phyloP scores from a whole-genome alignment of 73 alveolate species.

The Tetrahymena malaccensis region DNA sequence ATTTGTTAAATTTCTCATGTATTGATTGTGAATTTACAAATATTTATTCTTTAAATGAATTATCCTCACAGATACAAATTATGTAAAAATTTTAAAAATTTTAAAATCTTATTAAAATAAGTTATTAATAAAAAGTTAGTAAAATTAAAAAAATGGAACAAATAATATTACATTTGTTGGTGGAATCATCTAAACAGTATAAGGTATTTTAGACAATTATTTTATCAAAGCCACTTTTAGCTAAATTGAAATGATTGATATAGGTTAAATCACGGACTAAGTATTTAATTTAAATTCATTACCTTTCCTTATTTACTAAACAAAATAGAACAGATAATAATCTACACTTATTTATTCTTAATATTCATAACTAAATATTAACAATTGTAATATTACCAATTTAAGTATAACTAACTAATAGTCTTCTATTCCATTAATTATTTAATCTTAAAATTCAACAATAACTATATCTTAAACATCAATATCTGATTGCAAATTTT shows the following conservation, averaged over 20 bases:
- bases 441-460: neutral
- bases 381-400: neutral
- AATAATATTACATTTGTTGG: neutral
- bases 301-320: neutral
- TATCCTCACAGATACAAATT: neutral
- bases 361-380: neutral
- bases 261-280: neutral
- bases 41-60: neutral
- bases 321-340: neutral
- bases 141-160: neutral
- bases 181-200: neutral
- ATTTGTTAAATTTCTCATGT: neutral
- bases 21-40: neutral
- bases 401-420: neutral
- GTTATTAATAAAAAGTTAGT: neutral
- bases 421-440: neutral
- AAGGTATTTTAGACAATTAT: neutral
- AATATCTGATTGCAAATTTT: neutral
- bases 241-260: neutral
- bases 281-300: neutral
- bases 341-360: neutral
- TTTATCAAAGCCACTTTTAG: neutral
- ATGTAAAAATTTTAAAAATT: neutral
- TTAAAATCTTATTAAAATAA: neutral
- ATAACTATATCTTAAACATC: neutral